Percentiles rank a stretch among this genome's conserved stretches.
phyloP scores from a whole-genome alignment of 192 early-diverging fungal genomes.

The Phlyctochytrium bullatum region DNA sequence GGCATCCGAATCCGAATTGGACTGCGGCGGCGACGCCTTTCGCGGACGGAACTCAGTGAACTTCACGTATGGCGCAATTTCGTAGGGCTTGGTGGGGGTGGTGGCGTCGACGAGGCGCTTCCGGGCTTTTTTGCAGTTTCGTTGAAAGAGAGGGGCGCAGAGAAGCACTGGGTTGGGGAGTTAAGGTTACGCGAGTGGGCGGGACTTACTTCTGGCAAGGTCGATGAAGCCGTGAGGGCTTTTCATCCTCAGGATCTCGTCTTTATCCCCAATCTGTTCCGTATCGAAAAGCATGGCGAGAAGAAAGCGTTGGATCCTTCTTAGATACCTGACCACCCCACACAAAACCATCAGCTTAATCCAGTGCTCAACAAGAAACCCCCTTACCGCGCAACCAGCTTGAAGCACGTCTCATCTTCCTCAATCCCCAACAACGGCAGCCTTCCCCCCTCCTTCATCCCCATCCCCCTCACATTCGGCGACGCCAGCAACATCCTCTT shows the following conservation, averaged over 20 bases:
- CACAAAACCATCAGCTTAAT: too few relatives aligned
- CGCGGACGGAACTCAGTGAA: too few relatives aligned
- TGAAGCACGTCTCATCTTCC: neutral
- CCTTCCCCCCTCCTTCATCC: neutral
- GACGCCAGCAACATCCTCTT: neutral
- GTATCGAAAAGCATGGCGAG: neutral
- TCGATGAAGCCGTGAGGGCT: neutral
- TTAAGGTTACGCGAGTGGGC: too few relatives aligned
- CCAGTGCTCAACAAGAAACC: too few relatives aligned
- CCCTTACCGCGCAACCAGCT: neutral
- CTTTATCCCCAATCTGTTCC: neutral
- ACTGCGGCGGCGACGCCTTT: too few relatives aligned
- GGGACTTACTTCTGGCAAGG: neutral
- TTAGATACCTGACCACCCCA: neutral
- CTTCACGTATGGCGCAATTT: too few relatives aligned
- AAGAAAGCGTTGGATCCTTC: neutral
- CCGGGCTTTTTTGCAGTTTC: too few relatives aligned
- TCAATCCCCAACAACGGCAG: neutral
- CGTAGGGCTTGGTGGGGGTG: too few relatives aligned
- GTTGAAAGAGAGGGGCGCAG: too few relatives aligned
- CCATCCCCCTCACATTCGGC: neutral
- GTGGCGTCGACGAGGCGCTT: too few relatives aligned
- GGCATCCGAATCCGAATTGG: too few relatives aligned
- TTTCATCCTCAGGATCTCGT: neutral
- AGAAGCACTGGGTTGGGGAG: too few relatives aligned